phyloP scores from a whole-genome alignment of 2,329 filamentous ascomycete genomes.

The Cladophialophora yegresii region DNA sequence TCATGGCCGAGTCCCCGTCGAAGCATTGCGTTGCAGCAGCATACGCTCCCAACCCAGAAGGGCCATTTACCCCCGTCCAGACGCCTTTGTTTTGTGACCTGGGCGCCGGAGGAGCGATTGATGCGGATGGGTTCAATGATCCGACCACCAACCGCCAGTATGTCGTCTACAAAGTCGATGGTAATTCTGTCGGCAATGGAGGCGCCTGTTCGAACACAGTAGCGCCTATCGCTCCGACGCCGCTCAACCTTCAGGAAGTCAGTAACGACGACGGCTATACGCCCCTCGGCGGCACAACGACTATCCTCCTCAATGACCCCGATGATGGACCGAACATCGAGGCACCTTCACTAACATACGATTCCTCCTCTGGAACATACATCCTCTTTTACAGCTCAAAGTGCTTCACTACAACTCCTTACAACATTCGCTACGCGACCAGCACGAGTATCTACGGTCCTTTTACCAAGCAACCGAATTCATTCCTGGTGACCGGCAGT shows the following conservation, averaged over 20 bases:
- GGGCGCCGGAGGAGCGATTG: conserved; percentile 62
- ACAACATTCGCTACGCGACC: conserved; percentile 59
- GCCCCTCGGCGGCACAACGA: conserved; percentile 53
- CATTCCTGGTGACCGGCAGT: conserved; percentile 22
- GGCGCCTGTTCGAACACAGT: conserved; percentile 52
- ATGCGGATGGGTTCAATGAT: conserved; percentile 62
- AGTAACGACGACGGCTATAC: conserved; percentile 52
- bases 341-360: conserved; percentile 57
- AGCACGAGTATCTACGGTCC: conserved; percentile 53
- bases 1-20: conserved; percentile 46
- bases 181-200: conserved; percentile 56
- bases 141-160: conserved; percentile 55
- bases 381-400: conserved; percentile 58
- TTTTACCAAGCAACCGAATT: conserved; percentile 46
- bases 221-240: conserved; percentile 41
- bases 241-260: conserved; percentile 47
- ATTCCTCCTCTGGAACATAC: conserved; percentile 48
- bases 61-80: conserved; percentile 56
- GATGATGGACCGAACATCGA: conserved; percentile 64
- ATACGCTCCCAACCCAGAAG: conserved; percentile 50
- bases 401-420: conserved; percentile 55
- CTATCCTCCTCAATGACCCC: conserved; percentile 64
- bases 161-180: conserved; percentile 68
- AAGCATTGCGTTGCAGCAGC: conserved; percentile 61
- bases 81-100: conserved; percentile 56